Conservation (phyloP, 305 asterid genomes). For the Striga hermonthica region DNA sequence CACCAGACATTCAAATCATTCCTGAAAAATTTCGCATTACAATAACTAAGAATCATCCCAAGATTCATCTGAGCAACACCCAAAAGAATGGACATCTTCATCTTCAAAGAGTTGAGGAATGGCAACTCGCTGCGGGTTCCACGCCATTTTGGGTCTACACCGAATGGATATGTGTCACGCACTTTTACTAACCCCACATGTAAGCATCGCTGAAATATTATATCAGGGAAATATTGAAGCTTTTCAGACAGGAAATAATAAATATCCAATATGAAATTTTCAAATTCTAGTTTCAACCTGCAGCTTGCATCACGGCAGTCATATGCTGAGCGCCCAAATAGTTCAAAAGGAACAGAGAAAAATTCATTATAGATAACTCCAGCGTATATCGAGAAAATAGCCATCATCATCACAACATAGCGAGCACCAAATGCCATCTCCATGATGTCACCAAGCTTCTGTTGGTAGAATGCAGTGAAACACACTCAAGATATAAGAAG, state of each 20-base stretch:
- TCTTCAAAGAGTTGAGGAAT: constrained; percentile 92
- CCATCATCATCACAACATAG: constrained; percentile 28
- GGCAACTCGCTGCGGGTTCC: constrained; percentile 98
- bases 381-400: constrained; percentile 7
- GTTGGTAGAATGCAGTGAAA: constrained; percentile 30
- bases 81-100: constrained; percentile 92
- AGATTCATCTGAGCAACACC: constrained; percentile 94
- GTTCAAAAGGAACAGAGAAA: constrained; percentile 17
- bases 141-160: constrained; percentile 98
- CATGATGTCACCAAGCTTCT: constrained; percentile 59
- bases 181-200: constrained; percentile 68
- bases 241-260: background rate
- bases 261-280: constrained; percentile 1
- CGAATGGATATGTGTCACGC: constrained; percentile 85
- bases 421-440: constrained; percentile 60
- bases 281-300: constrained; percentile 37
- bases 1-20: constrained; percentile 50
- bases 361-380: constrained; percentile 8
- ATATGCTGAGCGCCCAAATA: constrained; percentile 6
- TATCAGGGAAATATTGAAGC: constrained; percentile 15
- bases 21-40: constrained; percentile 60
- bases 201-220: constrained; percentile 59
- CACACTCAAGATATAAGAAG: constrained; percentile 12
- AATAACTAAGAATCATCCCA: constrained; percentile 81
- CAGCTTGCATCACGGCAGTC: constrained; percentile 26